Evolutionary conservation across 495 filamentous ascomycete genomes (phyloP).

Genomic region (Lophium mytilinum): DNA sequence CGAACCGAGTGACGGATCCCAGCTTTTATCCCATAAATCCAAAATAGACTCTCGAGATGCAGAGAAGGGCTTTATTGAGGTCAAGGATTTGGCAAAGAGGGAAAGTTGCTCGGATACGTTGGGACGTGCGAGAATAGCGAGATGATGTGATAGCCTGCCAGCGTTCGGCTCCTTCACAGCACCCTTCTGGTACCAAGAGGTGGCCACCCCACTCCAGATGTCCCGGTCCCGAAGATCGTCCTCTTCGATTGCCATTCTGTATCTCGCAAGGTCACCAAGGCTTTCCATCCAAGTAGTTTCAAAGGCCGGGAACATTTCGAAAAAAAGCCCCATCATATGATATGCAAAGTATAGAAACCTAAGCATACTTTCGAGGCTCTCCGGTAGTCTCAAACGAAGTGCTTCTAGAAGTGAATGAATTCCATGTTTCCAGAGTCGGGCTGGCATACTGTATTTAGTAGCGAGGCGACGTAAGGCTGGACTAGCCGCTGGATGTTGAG

Average conservation of each 20-base stretch:
- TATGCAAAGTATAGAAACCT: constrained; percentile 76
- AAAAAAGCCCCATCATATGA: constrained; percentile 70
- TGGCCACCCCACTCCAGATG: constrained; percentile 65
- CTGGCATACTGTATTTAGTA: constrained; percentile 69
- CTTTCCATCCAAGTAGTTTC: constrained; percentile 89
- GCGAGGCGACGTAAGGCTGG: constrained; percentile 50
- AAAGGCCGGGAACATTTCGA: constrained; percentile 68
- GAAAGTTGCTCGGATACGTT: constrained; percentile 67
- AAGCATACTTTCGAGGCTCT: constrained; percentile 71
- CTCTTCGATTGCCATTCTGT: constrained; percentile 74
- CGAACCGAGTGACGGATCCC: constrained; percentile 33
- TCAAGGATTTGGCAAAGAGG: constrained; percentile 47
- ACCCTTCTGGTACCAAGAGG: constrained; percentile 75
- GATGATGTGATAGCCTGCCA: constrained; percentile 75
- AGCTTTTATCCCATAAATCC: constrained; percentile 60
- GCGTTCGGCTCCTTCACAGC: constrained; percentile 60
- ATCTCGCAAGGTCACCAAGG: constrained; percentile 66
- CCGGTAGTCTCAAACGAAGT: constrained; percentile 59
- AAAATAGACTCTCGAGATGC: constrained; percentile 59
- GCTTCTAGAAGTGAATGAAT: constrained; percentile 74
- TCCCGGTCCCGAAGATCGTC: constrained; percentile 63
- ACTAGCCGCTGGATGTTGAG: constrained; percentile 63
- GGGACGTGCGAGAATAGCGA: constrained; percentile 71
- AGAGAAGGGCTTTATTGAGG: constrained; percentile 30
- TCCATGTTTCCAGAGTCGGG: constrained; percentile 76